These are phyloP conservation scores for Leishmania tropica DNA, from an alignment of 208 protist genomes.

Conservation along the genomic window DNA sequence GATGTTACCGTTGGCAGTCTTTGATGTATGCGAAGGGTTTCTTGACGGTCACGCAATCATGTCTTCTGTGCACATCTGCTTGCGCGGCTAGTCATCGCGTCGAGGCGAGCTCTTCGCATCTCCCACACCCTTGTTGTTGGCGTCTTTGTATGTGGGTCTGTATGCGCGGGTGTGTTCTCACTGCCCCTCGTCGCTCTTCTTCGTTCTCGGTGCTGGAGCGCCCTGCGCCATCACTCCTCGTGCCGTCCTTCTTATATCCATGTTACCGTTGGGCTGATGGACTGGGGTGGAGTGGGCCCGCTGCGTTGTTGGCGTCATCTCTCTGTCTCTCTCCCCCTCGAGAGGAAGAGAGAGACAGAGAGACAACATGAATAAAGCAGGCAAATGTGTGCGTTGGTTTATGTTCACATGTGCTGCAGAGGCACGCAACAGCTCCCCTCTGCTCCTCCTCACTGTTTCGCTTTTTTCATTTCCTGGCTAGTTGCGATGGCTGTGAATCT, in stretches of 20 bases:
- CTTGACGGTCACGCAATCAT: background rate
- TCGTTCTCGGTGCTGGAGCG: background rate
- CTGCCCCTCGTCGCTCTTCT: background rate
- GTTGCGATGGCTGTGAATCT: background rate
- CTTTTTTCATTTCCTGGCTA: background rate
- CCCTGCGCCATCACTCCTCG: background rate
- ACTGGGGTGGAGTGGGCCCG: no score
- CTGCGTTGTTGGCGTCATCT: background rate
- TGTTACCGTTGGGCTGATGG: background rate
- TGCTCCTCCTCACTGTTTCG: background rate
- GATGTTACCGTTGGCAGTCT: background rate
- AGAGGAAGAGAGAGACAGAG: background rate
- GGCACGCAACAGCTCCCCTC: background rate
- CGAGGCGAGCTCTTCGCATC: no score
- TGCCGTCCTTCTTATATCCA: background rate
- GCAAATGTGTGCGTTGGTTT: background rate
- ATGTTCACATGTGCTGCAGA: background rate
- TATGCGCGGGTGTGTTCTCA: background rate
- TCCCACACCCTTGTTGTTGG: no score
- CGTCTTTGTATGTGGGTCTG: background rate
- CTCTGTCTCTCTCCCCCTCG: no score
- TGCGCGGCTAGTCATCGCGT: no score
- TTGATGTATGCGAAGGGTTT: background rate
- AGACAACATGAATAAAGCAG: background rate
- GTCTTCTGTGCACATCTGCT: background rate